Percentiles rank a stretch among this genome's conserved stretches.
These are phyloP conservation scores for Adenanthera pavonina DNA, from an alignment of 306 rosid species.

Conservation along the genomic window DNA sequence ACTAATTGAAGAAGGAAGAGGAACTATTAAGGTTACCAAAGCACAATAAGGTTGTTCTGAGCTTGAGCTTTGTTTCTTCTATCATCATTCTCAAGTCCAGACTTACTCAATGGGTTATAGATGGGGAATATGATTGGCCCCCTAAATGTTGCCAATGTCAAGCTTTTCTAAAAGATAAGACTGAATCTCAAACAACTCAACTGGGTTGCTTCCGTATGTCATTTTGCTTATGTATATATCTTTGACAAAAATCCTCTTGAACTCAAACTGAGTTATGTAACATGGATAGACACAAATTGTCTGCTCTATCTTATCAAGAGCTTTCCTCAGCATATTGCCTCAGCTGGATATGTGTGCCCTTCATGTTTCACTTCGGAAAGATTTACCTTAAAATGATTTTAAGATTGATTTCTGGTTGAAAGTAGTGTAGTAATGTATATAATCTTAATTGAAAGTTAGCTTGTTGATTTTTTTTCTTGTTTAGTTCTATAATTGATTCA, in stretches of 20 bases:
- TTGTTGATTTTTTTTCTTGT: neutral
- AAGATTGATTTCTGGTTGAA: slow-evolving; percentile 24
- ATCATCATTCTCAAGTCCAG: slow-evolving; percentile 62
- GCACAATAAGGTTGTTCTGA: slow-evolving; percentile 1
- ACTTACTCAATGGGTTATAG: slow-evolving; percentile 97
- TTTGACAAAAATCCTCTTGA: slow-evolving; percentile 26
- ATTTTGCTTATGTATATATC: slow-evolving; percentile 40
- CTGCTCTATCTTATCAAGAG: slow-evolving; percentile 87
- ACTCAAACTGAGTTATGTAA: slow-evolving; percentile 28
- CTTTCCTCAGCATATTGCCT: slow-evolving; percentile 91
- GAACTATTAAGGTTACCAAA: neutral
- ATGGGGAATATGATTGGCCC: slow-evolving; percentile 97
- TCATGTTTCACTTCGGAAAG: slow-evolving; percentile 82
- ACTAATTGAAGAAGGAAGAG: neutral
- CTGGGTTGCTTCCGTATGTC: slow-evolving; percentile 96
- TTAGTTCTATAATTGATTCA: slow-evolving; percentile 2
- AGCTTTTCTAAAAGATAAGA: slow-evolving; percentile 68
- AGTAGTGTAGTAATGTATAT: neutral
- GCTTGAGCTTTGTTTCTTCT: slow-evolving; percentile 27
- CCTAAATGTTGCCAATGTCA: slow-evolving; percentile 86
- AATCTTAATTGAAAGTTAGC: slow-evolving; percentile 19
- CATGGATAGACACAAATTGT: slow-evolving; percentile 80
- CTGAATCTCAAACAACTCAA: slow-evolving; percentile 75
- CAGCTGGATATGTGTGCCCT: slow-evolving; percentile 95
- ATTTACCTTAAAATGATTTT: slow-evolving; percentile 40